Conservation (phyloP, 768 basidiomycete species). For the Boletus vinaceobasis region DNA sequence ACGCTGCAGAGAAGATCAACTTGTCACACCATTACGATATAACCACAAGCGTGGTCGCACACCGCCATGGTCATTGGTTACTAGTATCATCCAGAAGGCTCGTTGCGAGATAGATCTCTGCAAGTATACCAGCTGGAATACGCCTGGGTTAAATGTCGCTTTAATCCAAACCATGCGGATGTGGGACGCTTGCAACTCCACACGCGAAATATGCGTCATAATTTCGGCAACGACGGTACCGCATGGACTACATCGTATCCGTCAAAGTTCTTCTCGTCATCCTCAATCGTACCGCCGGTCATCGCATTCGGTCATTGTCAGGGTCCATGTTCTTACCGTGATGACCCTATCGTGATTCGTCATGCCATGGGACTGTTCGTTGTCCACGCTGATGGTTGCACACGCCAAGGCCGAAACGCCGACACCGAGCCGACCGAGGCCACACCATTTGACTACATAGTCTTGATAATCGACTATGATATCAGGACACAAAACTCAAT, state of each 20-base stretch:
- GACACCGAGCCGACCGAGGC: no score
- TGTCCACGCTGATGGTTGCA: neutral
- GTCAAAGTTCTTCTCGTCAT: neutral
- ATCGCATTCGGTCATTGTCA: neutral
- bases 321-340: neutral
- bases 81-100: no score
- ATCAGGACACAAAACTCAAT: no score
- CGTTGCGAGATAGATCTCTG: neutral
- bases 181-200: no score
- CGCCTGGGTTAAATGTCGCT: neutral
- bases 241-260: neutral
- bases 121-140: no score
- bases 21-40: no score
- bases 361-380: neutral
- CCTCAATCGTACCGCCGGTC: neutral
- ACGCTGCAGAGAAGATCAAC: no score
- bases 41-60: no score
- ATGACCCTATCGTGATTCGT: neutral
- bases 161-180: neutral
- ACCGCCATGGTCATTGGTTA: no score
- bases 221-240: neutral
- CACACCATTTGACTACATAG: no score
- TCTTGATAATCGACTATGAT: no score
- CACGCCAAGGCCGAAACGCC: neutral
- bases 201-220: neutral